phyloP scores from a whole-genome alignment of 1,284 basidiomycete species.

The Boletus coffeatus region DNA sequence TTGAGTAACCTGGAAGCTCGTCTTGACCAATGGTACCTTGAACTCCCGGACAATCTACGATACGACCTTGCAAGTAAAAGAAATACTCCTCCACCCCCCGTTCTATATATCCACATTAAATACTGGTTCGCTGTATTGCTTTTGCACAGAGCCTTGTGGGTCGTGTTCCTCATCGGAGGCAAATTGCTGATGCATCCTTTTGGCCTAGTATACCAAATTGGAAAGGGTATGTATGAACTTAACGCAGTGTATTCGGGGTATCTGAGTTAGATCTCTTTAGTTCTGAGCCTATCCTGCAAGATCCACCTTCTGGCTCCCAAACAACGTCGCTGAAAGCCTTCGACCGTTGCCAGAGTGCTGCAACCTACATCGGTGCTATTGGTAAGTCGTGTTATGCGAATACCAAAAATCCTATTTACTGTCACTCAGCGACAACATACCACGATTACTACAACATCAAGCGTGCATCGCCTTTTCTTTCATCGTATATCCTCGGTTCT shows the following conservation, averaged over 20 bases:
- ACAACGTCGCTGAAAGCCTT: slow-evolving; percentile 53
- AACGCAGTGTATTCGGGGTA: not conserved
- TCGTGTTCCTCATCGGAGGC: slow-evolving; percentile 14
- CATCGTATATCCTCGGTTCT: slow-evolving; percentile 71
- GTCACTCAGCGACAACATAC: slow-evolving; percentile 48
- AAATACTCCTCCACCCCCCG: slow-evolving; percentile 52
- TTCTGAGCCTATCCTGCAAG: slow-evolving; percentile 37
- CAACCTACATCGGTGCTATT: slow-evolving; percentile 67
- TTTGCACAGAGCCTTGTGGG: slow-evolving; percentile 79
- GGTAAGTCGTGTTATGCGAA: slow-evolving; percentile 35
- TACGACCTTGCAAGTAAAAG: slow-evolving; percentile 52
- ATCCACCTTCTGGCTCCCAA: slow-evolving; percentile 34
- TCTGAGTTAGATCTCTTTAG: slow-evolving; percentile 25
- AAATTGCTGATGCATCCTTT: slow-evolving; percentile 5
- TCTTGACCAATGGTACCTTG: slow-evolving; percentile 73
- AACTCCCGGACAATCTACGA: slow-evolving; percentile 60
- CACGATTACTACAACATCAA: slow-evolving; percentile 59
- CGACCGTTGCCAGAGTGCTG: slow-evolving; percentile 72
- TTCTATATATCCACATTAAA: slow-evolving; percentile 69
- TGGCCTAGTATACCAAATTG: slow-evolving; percentile 57
- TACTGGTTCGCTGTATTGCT: slow-evolving; percentile 77
- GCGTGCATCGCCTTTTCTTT: slow-evolving; percentile 63
- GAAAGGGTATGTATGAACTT: slow-evolving; percentile 52
- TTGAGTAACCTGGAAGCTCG: slow-evolving; percentile 58
- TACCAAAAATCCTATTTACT: slow-evolving; percentile 10